phyloP scores from a whole-genome alignment of 345 rosid species.

The Syzygium grande region DNA sequence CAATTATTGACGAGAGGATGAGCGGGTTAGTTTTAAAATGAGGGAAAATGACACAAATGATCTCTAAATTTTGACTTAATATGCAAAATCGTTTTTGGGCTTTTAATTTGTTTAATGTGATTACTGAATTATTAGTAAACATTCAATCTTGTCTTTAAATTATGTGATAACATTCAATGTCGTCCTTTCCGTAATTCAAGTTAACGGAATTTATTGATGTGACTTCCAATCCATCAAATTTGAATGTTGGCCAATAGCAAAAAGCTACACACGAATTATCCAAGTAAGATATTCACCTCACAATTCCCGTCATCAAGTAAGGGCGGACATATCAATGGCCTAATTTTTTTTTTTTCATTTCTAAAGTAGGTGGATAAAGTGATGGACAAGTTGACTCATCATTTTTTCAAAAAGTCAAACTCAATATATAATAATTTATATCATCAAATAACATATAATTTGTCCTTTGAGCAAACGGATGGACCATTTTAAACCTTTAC shows the following conservation, averaged over 20 bases:
- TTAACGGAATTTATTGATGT: neutral
- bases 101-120: neutral
- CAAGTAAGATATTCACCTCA: neutral
- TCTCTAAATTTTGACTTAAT: neutral
- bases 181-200: neutral
- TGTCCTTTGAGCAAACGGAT: neutral
- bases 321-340: fast-evolving
- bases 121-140: fast-evolving
- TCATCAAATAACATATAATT: neutral
- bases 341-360: neutral
- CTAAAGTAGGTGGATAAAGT: neutral
- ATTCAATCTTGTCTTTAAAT: neutral
- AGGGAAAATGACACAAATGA: fast-evolving
- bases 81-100: fast-evolving
- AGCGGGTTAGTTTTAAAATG: neutral
- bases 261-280: neutral
- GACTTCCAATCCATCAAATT: neutral
- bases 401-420: neutral
- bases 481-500: neutral
- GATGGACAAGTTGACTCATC: fast-evolving
- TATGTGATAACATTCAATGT: neutral
- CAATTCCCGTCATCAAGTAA: neutral
- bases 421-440: neutral
- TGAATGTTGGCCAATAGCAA: neutral
- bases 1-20: neutral